A percentile compares a stretch with the other conserved stretches of the same genome.
Evolutionary conservation across 2,329 filamentous ascomycete genomes (phyloP).

Genomic region (Cladosporium sp.): DNA sequence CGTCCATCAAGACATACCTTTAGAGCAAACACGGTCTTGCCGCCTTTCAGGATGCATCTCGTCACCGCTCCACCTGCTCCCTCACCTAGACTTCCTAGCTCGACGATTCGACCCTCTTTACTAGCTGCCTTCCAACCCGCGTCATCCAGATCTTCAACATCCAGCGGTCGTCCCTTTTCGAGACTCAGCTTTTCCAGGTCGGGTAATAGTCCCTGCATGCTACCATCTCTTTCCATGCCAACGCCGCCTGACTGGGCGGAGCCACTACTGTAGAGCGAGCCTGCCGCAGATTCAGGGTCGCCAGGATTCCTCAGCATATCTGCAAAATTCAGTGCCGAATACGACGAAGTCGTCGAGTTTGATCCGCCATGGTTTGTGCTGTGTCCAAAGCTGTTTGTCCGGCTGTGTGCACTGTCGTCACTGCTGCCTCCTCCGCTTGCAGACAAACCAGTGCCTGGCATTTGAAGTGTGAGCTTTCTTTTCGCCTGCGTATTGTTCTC

Average conservation of each 20-base stretch:
- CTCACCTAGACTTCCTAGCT: slow-evolving; percentile 86
- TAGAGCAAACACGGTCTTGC: slow-evolving; percentile 90
- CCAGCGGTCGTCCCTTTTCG: slow-evolving; percentile 76
- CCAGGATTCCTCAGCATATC: slow-evolving; percentile 59
- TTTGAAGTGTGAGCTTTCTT: slow-evolving; percentile 52
- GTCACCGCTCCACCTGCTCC: slow-evolving; percentile 95
- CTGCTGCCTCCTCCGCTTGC: slow-evolving; percentile 70
- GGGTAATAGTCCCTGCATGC: slow-evolving; percentile 69
- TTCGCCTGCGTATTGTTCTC: slow-evolving; percentile 47
- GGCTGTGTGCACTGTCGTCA: slow-evolving; percentile 71
- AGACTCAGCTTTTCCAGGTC: slow-evolving; percentile 76
- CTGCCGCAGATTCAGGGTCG: slow-evolving; percentile 85
- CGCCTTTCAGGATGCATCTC: slow-evolving; percentile 79
- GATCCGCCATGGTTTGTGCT: slow-evolving; percentile 69
- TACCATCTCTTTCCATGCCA: slow-evolving; percentile 76
- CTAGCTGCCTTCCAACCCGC: slow-evolving; percentile 93
- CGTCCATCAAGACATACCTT: slow-evolving; percentile 62
- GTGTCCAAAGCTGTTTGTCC: slow-evolving; percentile 81
- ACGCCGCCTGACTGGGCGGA: slow-evolving; percentile 49
- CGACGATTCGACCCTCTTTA: slow-evolving; percentile 78
- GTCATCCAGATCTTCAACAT: slow-evolving; percentile 93
- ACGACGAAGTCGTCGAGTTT: slow-evolving; percentile 81
- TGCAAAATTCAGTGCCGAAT: slow-evolving; percentile 77
- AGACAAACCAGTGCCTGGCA: slow-evolving; percentile 48
- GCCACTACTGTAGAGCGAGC: slow-evolving; percentile 60